Evolutionary conservation across 805 yeast species (phyloP).

Genomic region (Candida quercuum): DNA sequence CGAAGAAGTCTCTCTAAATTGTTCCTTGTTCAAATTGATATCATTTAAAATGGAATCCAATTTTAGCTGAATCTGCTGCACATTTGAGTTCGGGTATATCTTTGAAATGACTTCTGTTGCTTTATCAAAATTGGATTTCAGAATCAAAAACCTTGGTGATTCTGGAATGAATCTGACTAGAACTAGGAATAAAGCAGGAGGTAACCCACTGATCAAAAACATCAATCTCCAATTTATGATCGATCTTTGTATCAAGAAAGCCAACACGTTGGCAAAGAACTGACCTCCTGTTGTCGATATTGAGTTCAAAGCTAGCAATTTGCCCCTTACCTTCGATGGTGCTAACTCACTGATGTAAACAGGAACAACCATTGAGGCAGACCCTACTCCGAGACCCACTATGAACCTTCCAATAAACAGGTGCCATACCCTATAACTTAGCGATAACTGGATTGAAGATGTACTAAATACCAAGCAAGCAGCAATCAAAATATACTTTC

Average conservation of each 20-base stretch:
- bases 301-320: slow-evolving; percentile 32
- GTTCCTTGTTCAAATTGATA: slow-evolving; percentile 7
- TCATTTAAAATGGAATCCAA: slow-evolving; percentile 44
- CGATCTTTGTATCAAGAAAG: slow-evolving; percentile 26
- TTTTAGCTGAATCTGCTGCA: slow-evolving; percentile 39
- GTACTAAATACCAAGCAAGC: slow-evolving; percentile 42
- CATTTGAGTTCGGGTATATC: slow-evolving; percentile 37
- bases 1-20: slow-evolving; percentile 9
- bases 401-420: slow-evolving; percentile 46
- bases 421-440: neutral
- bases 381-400: slow-evolving; percentile 71
- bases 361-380: slow-evolving; percentile 64
- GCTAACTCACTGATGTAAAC: slow-evolving; percentile 49
- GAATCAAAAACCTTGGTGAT: slow-evolving; percentile 41
- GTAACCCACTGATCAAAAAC: slow-evolving; percentile 34
- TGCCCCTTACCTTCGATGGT: slow-evolving; percentile 35
- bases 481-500: slow-evolving; percentile 31
- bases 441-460: slow-evolving; percentile 41
- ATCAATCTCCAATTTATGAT: slow-evolving; percentile 34
- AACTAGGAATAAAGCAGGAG: slow-evolving; percentile 34
- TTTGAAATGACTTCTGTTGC: slow-evolving; percentile 40
- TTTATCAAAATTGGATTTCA: slow-evolving; percentile 24
- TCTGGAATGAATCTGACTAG: slow-evolving; percentile 43
- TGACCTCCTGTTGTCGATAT: slow-evolving; percentile 47
- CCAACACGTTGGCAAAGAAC: slow-evolving; percentile 37